Percentiles rank a stretch among this genome's conserved stretches.
Conservation (phyloP, 148 eudicot species). For the Nepenthes mirabilis region DNA sequence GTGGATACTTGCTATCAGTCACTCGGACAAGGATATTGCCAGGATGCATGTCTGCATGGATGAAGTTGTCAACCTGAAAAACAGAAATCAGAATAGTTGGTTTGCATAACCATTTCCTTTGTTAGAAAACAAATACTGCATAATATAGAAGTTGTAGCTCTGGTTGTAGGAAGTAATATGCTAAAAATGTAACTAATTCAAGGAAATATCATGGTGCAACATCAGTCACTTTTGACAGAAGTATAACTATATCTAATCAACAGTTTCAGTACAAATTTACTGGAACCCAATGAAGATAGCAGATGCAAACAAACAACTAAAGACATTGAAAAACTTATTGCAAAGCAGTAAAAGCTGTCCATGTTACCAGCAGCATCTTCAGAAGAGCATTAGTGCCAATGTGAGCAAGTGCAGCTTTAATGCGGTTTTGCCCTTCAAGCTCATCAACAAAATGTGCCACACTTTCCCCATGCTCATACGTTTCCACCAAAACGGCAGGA, state of each 20-base stretch:
- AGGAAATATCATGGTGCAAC: neutral
- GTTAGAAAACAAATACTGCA: too few species aligned
- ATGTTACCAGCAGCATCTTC: slow-evolving; percentile 32
- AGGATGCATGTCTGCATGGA: slow-evolving; percentile 40
- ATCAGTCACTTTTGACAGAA: too few species aligned
- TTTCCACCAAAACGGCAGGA: slow-evolving; percentile 33
- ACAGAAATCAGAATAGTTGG: neutral
- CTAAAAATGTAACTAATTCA: too few species aligned
- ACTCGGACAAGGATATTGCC: slow-evolving; percentile 36
- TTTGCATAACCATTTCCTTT: neutral
- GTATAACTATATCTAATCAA: neutral
- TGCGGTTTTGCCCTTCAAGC: slow-evolving; percentile 16
- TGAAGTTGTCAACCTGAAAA: slow-evolving; percentile 31
- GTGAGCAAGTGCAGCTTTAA: slow-evolving; percentile 34
- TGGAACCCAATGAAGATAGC: neutral
- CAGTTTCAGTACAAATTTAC: neutral
- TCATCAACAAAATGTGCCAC: slow-evolving; percentile 35
- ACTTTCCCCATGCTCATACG: slow-evolving; percentile 33
- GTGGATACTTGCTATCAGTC: slow-evolving; percentile 17
- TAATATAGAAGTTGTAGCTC: too few species aligned
- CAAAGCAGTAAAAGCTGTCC: neutral
- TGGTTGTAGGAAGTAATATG: too few species aligned
- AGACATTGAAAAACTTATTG: neutral
- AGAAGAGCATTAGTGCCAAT: slow-evolving; percentile 32
- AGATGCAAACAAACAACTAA: slow-evolving; percentile 1